Base-by-base conservation (phyloP, 2,329 filamentous ascomycete genomes). In the Penicillium sp. region DNA sequence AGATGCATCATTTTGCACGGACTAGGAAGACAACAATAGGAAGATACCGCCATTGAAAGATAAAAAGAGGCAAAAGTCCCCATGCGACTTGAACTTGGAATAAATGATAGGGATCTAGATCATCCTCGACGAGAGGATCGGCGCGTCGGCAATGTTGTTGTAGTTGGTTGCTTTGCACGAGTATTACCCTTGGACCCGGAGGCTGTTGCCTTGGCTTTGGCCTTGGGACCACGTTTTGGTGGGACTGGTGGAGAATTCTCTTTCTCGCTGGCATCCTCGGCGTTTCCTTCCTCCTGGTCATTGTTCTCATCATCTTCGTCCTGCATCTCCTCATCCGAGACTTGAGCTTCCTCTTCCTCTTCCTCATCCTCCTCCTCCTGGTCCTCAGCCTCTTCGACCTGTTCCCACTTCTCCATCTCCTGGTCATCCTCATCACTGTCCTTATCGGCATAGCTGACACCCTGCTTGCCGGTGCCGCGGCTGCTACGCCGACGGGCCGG, bases 381-480 rank as follows among this genome's bases (percentile, higher is more conserved):
- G 70, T 37, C 68, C 25, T 53, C 68, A 28, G 73, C 65, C 13
- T 67, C 62, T 22, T 71, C 59, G 16, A 70, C 64, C 61, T 75
- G 62, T 37, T 77, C 70, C 69, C 71, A 74, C 42, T 78, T 73
- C 38, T 75, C 71, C 71, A 81, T 78, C 55, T 80, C 78, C 43
- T 72, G 66, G 52, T 80, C 78, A 22, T 79, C 78, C 38, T 80
- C 78, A 37, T 78, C 78, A 46, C 76, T 81, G 60, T 78, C 76
- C 22, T 73, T 76, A 58, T 82, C 80, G 5, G 71, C 77, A 61
- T 81, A 81, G 61, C 75, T 80, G 62, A 81, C 71, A 14, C 70
- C 70, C 35, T 72, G 68, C 26, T 73, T 73, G 11, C 69, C 70
- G 5, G 70, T 70, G 22, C 71, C 75, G 55, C 77, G 74, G 59